These are phyloP conservation scores for Podospora pseudopauciseta DNA, from an alignment of 495 filamentous ascomycete genomes.

Conservation along the genomic window DNA sequence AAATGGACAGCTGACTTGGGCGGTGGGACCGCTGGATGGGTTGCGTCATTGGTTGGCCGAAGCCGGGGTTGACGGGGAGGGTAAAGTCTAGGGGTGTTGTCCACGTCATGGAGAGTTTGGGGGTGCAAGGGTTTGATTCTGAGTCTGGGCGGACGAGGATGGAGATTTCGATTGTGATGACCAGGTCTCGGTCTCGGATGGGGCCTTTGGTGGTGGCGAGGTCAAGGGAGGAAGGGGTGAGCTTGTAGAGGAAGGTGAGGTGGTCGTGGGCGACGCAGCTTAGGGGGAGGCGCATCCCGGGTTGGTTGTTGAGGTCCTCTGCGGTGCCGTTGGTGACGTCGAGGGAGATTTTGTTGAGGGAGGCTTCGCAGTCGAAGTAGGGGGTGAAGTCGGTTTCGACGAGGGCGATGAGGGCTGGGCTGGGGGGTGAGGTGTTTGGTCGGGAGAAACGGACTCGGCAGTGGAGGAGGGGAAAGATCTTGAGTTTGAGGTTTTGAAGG, in stretches of 20 bases:
- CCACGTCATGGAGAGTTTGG: slow-evolving; percentile 76
- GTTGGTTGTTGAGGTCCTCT: slow-evolving; percentile 57
- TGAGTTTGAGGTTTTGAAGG: slow-evolving; percentile 62
- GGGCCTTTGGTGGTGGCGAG: slow-evolving; percentile 49
- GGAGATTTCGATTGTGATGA: slow-evolving; percentile 62
- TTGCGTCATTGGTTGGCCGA: slow-evolving; percentile 47
- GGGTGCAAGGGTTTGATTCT: slow-evolving; percentile 55
- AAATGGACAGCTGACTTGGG: slow-evolving; percentile 58
- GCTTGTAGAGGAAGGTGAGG: slow-evolving; percentile 76
- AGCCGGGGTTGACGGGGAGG: slow-evolving; percentile 55
- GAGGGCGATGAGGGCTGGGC: slow-evolving; percentile 70
- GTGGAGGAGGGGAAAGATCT: slow-evolving; percentile 76
- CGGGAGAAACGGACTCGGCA: slow-evolving; percentile 78
- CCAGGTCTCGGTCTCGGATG: slow-evolving; percentile 36
- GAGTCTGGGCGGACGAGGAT: slow-evolving; percentile 53
- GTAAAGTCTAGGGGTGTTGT: slow-evolving; percentile 80
- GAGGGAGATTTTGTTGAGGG: slow-evolving; percentile 65
- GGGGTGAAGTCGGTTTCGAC: slow-evolving; percentile 87
- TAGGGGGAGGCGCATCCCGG: slow-evolving; percentile 60
- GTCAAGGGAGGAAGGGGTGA: slow-evolving; percentile 62
- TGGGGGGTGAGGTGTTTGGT: slow-evolving; percentile 59
- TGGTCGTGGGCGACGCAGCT: slow-evolving; percentile 76
- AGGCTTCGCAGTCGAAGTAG: slow-evolving; percentile 68
- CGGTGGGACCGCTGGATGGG: slow-evolving; percentile 64
- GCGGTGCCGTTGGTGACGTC: slow-evolving; percentile 62